Percentiles rank a stretch among this genome's conserved stretches.
Conservation (phyloP, 164 flowering plant genomes). For the Berberis thunbergii region DNA sequence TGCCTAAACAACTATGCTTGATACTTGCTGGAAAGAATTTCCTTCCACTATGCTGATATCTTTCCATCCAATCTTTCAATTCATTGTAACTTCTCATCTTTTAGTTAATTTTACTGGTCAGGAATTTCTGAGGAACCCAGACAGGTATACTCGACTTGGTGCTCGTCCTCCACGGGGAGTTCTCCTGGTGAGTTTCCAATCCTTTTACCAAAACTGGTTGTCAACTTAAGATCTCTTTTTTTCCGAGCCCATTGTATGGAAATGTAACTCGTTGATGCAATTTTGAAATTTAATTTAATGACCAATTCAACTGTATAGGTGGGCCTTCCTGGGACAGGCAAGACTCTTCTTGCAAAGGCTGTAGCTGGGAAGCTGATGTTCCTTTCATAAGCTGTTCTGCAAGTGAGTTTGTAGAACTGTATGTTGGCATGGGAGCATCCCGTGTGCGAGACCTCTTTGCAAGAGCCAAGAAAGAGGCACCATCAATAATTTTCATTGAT, state of each 20-base stretch:
- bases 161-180: slow-evolving; percentile 99
- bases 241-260: background rate
- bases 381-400: slow-evolving; percentile 98
- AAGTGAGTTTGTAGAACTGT: slow-evolving; percentile 94
- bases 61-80: background rate
- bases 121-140: slow-evolving; percentile 97
- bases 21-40: background rate
- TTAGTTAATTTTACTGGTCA: slow-evolving; percentile 26
- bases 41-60: background rate
- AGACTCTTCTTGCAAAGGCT: slow-evolving; percentile 96
- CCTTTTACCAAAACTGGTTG: background rate
- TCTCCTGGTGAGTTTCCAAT: slow-evolving; percentile 67
- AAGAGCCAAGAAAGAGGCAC: slow-evolving; percentile 94
- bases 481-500: slow-evolving; percentile 94
- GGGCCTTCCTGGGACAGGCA: slow-evolving; percentile 99
- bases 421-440: slow-evolving; percentile 99
- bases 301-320: slow-evolving; percentile 49
- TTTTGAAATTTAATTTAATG: slow-evolving; percentile 7
- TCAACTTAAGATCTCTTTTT: background rate
- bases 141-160: slow-evolving; percentile 71
- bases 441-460: slow-evolving; percentile 96
- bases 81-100: background rate
- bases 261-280: background rate
- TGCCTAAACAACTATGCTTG: background rate
- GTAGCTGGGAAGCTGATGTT: slow-evolving; percentile 99